These are phyloP conservation scores for Aspergillus mulundensis DNA, from an alignment of 495 filamentous ascomycete species.

Conservation along the genomic window DNA sequence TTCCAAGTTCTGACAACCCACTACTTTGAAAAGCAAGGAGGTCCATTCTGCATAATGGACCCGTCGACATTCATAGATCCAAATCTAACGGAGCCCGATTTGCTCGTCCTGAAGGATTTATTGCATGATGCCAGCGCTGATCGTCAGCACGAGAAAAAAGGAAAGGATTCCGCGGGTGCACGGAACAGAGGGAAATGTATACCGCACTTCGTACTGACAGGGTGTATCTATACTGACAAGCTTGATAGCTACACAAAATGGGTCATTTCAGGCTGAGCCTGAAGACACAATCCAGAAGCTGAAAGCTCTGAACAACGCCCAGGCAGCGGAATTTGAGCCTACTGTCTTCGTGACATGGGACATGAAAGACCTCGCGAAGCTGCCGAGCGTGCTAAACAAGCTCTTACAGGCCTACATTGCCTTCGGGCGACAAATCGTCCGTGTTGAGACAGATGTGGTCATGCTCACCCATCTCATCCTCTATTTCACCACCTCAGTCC, in stretches of 20 bases:
- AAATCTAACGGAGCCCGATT: neutral
- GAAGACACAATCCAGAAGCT: constrained; percentile 38
- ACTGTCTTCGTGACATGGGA: constrained; percentile 54
- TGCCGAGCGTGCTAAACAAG: constrained; percentile 35
- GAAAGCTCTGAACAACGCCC: constrained; percentile 50
- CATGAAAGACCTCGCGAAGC: constrained; percentile 36
- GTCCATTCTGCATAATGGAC: neutral
- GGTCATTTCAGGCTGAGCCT: neutral
- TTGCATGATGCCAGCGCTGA: neutral
- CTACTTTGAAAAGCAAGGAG: neutral
- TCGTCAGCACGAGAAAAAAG: neutral
- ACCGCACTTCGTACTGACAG: neutral
- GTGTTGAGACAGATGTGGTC: constrained; percentile 63
- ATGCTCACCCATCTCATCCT: constrained; percentile 73
- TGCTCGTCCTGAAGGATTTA: neutral
- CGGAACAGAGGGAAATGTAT: neutral
- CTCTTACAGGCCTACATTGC: constrained; percentile 54
- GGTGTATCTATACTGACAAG: neutral
- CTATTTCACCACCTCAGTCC: constrained; percentile 64
- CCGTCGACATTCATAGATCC: neutral
- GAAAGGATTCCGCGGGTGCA: neutral
- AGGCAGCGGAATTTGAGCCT: constrained; percentile 44
- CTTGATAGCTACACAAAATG: neutral
- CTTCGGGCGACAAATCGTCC: constrained; percentile 51
- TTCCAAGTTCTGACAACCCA: neutral